A percentile compares a stretch with the other conserved stretches of the same genome.
phyloP scores from a whole-genome alignment of 768 basidiomycete species.

The Pisolithus orientalis region DNA sequence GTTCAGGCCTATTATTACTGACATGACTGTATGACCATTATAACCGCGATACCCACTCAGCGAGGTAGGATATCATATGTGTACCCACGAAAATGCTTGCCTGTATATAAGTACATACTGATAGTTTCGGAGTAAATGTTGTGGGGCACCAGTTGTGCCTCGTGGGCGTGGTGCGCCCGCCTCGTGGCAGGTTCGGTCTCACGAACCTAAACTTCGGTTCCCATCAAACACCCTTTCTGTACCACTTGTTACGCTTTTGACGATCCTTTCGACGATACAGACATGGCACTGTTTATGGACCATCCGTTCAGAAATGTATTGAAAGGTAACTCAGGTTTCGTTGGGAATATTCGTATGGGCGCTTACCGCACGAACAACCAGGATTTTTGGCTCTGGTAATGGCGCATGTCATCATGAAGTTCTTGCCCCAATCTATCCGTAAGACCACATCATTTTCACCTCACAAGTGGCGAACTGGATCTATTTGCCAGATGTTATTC shows the following conservation, averaged over 20 bases:
- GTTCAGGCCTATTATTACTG: too few species aligned
- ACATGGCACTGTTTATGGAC: constrained; percentile 26
- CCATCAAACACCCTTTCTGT: constrained; percentile 20
- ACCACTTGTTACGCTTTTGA: constrained; percentile 8
- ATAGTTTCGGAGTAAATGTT: neutral
- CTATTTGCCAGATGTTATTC: constrained; percentile 44
- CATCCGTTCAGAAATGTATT: constrained; percentile 29
- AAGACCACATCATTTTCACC: constrained; percentile 14
- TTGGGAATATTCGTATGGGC: neutral
- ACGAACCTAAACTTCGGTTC: constrained; percentile 10
- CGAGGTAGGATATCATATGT: too few species aligned
- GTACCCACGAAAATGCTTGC: too few species aligned
- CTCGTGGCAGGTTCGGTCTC: constrained; percentile 12
- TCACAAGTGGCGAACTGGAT: constrained; percentile 7
- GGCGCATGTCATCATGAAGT: constrained; percentile 46
- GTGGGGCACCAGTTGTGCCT: constrained; percentile 7
- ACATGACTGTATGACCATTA: too few species aligned
- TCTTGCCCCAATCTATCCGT: constrained; percentile 34
- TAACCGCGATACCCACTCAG: too few species aligned
- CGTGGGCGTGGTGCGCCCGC: constrained; percentile 1
- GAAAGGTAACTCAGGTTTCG: constrained; percentile 16
- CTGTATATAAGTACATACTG: too few species aligned
- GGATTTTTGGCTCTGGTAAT: constrained; percentile 35
- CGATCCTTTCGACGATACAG: constrained; percentile 7
- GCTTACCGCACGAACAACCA: constrained; percentile 31